These are phyloP conservation scores for Pyrenula aspistea DNA, from an alignment of 495 filamentous ascomycete species.

Conservation along the genomic window DNA sequence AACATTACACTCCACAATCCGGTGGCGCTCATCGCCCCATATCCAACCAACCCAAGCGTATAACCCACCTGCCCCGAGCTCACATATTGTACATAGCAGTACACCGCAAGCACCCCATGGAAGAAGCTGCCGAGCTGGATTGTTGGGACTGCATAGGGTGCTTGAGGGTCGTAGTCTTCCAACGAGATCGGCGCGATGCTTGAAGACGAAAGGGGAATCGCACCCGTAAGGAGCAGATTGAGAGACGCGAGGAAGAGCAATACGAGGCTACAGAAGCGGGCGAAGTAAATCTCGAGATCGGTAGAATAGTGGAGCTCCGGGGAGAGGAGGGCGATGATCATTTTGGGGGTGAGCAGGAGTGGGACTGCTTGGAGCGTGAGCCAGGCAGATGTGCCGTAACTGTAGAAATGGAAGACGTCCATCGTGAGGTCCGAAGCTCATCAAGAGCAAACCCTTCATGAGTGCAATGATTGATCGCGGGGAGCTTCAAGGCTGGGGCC, in stretches of 20 bases:
- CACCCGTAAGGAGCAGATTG: constrained; percentile 58
- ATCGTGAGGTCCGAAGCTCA: no score
- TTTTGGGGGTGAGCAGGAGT: constrained; percentile 50
- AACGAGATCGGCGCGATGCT: constrained; percentile 26
- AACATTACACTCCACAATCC: constrained; percentile 71
- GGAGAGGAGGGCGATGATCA: constrained; percentile 51
- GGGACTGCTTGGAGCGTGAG: constrained; percentile 53
- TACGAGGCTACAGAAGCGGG: constrained; percentile 54
- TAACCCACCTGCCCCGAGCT: constrained; percentile 39
- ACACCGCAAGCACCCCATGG: constrained; percentile 51
- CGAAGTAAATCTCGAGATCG: constrained; percentile 65
- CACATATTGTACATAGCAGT: constrained; percentile 55
- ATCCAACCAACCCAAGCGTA: constrained; percentile 38
- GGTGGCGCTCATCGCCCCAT: constrained; percentile 40
- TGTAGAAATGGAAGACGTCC: constrained; percentile 56
- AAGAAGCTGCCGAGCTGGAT: constrained; percentile 53
- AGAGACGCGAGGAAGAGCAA: constrained; percentile 54
- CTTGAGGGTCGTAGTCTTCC: constrained; percentile 39
- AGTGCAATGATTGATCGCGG: no score
- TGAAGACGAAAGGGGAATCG: constrained; percentile 53
- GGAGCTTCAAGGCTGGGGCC: neutral
- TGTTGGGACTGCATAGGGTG: constrained; percentile 58
- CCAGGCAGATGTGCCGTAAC: constrained; percentile 54
- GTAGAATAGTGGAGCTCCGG: constrained; percentile 36
- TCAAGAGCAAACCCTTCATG: no score